A percentile compares a stretch with the other conserved stretches of the same genome.
Evolutionary conservation across 805 yeast species (phyloP).

Genomic region (Saturnispora saitoi): DNA sequence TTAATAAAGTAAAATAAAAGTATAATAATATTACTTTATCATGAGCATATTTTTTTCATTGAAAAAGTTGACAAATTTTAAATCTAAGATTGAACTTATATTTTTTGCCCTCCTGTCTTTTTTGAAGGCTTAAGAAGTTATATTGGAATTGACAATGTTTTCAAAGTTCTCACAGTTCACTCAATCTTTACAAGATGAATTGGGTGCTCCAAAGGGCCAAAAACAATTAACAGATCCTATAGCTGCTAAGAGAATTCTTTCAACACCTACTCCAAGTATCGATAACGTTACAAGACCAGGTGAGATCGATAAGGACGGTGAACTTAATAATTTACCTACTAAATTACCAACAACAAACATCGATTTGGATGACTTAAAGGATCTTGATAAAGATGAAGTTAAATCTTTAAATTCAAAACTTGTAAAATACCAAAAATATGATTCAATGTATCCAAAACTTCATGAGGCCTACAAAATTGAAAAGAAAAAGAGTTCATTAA

Average conservation of each 20-base stretch:
- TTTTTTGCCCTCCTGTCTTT: not conserved
- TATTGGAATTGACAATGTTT: not conserved
- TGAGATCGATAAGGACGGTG: not conserved
- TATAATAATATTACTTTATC: not conserved
- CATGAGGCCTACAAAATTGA: slow-evolving; percentile 81
- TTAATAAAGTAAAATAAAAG: no score
- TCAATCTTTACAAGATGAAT: slow-evolving; percentile 25
- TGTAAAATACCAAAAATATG: slow-evolving; percentile 75
- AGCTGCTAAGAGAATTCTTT: slow-evolving; percentile 17
- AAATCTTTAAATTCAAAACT: slow-evolving; percentile 43
- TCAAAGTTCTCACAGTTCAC: slow-evolving; percentile 5
- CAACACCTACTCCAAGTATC: not conserved
- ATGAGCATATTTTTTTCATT: not conserved
- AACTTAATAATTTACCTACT: not conserved
- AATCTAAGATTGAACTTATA: not conserved
- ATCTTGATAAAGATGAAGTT: not conserved
- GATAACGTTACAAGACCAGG: not conserved
- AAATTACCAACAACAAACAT: slow-evolving; percentile 25
- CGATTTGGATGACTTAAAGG: slow-evolving; percentile 29
- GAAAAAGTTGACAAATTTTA: not conserved
- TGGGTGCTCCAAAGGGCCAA: slow-evolving; percentile 17
- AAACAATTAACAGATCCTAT: slow-evolving; percentile 18
- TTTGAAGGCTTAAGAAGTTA: not conserved
- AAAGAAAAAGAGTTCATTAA: slow-evolving; percentile 53
- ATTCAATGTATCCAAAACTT: slow-evolving; percentile 79